These are phyloP conservation scores for Patellaria atrata DNA, from an alignment of 495 filamentous ascomycete species.

Conservation along the genomic window DNA sequence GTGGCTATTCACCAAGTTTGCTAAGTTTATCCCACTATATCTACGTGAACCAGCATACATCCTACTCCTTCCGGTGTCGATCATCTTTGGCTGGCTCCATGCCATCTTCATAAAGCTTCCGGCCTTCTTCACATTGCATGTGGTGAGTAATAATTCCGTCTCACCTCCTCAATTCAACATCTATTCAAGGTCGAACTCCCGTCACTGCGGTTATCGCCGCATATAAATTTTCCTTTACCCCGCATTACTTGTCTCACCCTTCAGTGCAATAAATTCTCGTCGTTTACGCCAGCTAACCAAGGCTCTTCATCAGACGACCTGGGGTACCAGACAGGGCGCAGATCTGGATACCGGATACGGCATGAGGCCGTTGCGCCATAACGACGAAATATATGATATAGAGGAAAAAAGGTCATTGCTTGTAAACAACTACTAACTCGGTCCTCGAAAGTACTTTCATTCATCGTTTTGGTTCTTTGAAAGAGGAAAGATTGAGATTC, in stretches of 20 bases:
- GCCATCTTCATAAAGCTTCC: slow-evolving; percentile 46
- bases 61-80: slow-evolving; percentile 37
- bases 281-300: too few species aligned
- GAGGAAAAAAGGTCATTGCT: too few species aligned
- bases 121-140: slow-evolving; percentile 38
- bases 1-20: slow-evolving; percentile 39
- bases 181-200: neutral
- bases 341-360: slow-evolving; percentile 46
- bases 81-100: slow-evolving; percentile 48
- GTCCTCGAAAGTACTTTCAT: too few species aligned
- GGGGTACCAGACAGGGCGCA: slow-evolving; percentile 53
- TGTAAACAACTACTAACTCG: too few species aligned
- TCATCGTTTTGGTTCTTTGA: too few species aligned
- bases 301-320: slow-evolving; percentile 39
- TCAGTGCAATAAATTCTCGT: too few species aligned
- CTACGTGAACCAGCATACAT: slow-evolving; percentile 42
- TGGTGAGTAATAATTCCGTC: slow-evolving; percentile 25
- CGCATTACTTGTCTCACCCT: too few species aligned
- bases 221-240: too few species aligned
- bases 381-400: too few species aligned
- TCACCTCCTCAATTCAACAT: slow-evolving; percentile 2
- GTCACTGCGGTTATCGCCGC: neutral
- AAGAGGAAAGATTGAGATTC: too few species aligned
- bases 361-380: slow-evolving; percentile 25
- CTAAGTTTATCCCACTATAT: slow-evolving; percentile 48